Conservation (phyloP, 169 alveolate genomes). For the Cryptosporidium canis region DNA sequence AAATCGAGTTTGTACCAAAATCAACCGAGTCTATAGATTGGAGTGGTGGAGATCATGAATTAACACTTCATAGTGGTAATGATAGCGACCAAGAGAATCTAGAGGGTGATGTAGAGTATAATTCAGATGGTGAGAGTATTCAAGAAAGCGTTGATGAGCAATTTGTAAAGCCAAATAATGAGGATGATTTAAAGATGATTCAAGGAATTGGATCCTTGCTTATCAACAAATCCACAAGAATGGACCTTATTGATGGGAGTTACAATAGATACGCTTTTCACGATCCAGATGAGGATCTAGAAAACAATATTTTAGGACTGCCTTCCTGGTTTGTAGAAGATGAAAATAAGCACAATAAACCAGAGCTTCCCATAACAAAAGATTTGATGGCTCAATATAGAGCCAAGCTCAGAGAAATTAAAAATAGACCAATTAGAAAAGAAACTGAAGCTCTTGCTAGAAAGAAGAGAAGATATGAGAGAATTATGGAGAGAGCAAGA, state of each 20-base stretch:
- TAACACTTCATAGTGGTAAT: background rate
- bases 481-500: slow-evolving; percentile 89
- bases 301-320: slow-evolving; percentile 81
- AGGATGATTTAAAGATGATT: slow-evolving; percentile 76
- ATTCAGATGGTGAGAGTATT: slow-evolving; percentile 39
- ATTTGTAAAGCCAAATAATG: slow-evolving; percentile 73
- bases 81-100: background rate
- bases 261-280: slow-evolving; percentile 93
- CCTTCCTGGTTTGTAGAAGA: slow-evolving; percentile 98
- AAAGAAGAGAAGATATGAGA: slow-evolving; percentile 90
- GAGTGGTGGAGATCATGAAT: background rate
- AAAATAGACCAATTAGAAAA: slow-evolving; percentile 95
- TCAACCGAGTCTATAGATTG: background rate
- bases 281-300: slow-evolving; percentile 79
- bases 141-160: slow-evolving; percentile 69
- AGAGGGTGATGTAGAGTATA: background rate
- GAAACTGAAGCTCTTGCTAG: slow-evolving; percentile 95
- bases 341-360: slow-evolving; percentile 91
- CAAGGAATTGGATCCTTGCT: slow-evolving; percentile 78
- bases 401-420: slow-evolving; percentile 91
- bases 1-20: slow-evolving; percentile 74
- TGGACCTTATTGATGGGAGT: slow-evolving; percentile 93
- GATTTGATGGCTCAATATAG: slow-evolving; percentile 92
- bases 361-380: slow-evolving; percentile 94
- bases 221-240: slow-evolving; percentile 89